Evolutionary conservation across 495 filamentous ascomycete species (phyloP).

Genomic region (Acidomyces sp.): DNA sequence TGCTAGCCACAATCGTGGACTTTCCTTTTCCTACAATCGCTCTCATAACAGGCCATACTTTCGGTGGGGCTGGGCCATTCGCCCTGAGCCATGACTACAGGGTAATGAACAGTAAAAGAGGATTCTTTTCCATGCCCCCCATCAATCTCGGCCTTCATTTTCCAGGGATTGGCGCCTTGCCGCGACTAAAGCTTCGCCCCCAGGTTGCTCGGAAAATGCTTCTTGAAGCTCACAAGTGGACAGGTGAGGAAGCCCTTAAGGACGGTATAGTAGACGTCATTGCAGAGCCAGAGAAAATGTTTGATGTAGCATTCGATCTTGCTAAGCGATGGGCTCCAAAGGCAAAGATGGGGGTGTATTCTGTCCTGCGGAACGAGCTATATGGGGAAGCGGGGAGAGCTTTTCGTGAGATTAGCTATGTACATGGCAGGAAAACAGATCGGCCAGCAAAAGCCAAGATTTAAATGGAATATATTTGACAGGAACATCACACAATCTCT

Average conservation of each 20-base stretch:
- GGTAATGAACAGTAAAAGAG: slow-evolving; percentile 38
- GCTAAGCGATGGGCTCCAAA: slow-evolving; percentile 33
- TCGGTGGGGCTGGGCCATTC: slow-evolving; percentile 38
- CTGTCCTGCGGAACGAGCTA: slow-evolving; percentile 35
- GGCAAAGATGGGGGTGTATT: slow-evolving; percentile 40
- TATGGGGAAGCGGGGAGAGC: slow-evolving; percentile 37
- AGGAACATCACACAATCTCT: background rate
- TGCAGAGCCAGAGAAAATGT: slow-evolving; percentile 35
- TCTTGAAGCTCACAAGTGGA: slow-evolving; percentile 40
- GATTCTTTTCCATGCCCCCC: slow-evolving; percentile 39
- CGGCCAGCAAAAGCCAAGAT: slow-evolving; percentile 28
- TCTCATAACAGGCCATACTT: slow-evolving; percentile 39
- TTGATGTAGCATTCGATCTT: slow-evolving; percentile 32
- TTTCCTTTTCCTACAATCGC: slow-evolving; percentile 41
- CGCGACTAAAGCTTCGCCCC: slow-evolving; percentile 36
- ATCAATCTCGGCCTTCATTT: slow-evolving; percentile 40
- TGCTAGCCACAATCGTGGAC: slow-evolving; percentile 39
- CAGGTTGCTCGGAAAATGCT: slow-evolving; percentile 40
- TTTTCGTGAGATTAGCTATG: slow-evolving; percentile 39
- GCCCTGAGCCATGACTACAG: slow-evolving; percentile 39
- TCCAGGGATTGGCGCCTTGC: slow-evolving; percentile 37
- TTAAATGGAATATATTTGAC: slow-evolving; percentile 13
- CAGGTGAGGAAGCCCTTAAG: slow-evolving; percentile 34
- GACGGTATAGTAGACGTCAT: slow-evolving; percentile 40
- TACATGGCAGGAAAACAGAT: slow-evolving; percentile 31